Evolutionary conservation across 2,329 filamentous ascomycete genomes (phyloP), one percentile per base, ranked within the genome.

Genomic region (Hymenoscyphus fraxineus): DNA sequence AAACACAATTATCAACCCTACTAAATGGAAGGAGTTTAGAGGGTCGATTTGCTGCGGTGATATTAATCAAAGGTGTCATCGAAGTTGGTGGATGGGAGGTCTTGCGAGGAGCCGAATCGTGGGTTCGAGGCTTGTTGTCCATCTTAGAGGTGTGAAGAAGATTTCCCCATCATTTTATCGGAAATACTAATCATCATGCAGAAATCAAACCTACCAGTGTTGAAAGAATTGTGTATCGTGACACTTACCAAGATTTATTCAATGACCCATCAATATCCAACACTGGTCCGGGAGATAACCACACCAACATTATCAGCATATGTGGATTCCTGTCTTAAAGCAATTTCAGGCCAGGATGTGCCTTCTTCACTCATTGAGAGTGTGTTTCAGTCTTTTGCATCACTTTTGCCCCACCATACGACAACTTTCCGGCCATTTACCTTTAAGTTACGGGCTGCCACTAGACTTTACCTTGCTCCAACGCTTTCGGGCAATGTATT

Each of bases 11-110:
- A 65, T 88, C 87, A 1, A 88, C 90, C 13, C 81, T 97, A 15
- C 80, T 97, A 40, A 90, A 91, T 74, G 92, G 94, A 63, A 88
- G 88, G 65, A 91, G 80, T 58, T 75, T 85, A 2, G 86, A 93
- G 71, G 91, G 89, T 55, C 86, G 92, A 72, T 96, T 94, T 79
- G 84, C 88, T 19, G 93, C 89, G 6, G 85, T 91, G 55, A 87
- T 90, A 16, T 78, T 97, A 59, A 85, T 93, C 76, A 97, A 97
- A 78, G 85, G 90, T 3, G 81, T 88, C 4, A 81, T 97, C 55
- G 93, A 97, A 72, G 86, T 90, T 51, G 93, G 93, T 31, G 92
- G 92, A 57, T 92, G 90, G 87, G 92, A 96, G 73, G 86, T 90
- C 64, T 81, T 97, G 65, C 87, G 88, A 67, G 87, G 86, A 61